Evolutionary conservation across 2,329 filamentous ascomycete genomes (phyloP).

Genomic region (Lasiodiplodia hormozganensis): DNA sequence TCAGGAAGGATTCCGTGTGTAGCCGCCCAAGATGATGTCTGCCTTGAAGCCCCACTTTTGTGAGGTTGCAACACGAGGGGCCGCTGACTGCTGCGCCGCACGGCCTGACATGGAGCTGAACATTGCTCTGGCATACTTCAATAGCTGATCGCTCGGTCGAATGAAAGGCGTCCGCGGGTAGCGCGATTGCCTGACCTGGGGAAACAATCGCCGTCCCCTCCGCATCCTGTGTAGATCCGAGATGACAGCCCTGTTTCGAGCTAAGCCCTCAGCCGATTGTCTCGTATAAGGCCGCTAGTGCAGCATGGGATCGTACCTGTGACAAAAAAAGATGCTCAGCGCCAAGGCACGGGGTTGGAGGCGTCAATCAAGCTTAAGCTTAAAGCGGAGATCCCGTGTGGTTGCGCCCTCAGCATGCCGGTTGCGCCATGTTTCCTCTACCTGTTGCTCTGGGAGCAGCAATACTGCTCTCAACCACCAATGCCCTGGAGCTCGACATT

Average conservation of each 20-base stretch:
- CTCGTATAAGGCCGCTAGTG: not conserved
- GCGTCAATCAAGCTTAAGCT: not conserved
- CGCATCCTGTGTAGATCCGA: not conserved
- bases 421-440: not conserved
- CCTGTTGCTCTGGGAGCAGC: not conserved
- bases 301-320: not conserved
- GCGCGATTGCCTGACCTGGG: not conserved
- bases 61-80: not conserved
- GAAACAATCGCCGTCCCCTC: not conserved
- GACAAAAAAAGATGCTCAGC: not conserved
- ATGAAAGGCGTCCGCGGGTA: not conserved
- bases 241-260: not conserved
- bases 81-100: too few species aligned
- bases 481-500: constrained; percentile 6
- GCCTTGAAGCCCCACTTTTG: not conserved
- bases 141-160: not conserved
- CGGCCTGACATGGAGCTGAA: not conserved
- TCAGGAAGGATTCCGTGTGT: not conserved
- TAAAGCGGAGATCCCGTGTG: not conserved
- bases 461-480: not conserved
- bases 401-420: not conserved
- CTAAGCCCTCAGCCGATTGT: not conserved
- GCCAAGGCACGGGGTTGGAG: not conserved
- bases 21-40: not conserved
- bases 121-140: not conserved